These are phyloP conservation scores for Trichoderma polysporum DNA, from an alignment of 2,329 filamentous ascomycete genomes.

Conservation along the genomic window DNA sequence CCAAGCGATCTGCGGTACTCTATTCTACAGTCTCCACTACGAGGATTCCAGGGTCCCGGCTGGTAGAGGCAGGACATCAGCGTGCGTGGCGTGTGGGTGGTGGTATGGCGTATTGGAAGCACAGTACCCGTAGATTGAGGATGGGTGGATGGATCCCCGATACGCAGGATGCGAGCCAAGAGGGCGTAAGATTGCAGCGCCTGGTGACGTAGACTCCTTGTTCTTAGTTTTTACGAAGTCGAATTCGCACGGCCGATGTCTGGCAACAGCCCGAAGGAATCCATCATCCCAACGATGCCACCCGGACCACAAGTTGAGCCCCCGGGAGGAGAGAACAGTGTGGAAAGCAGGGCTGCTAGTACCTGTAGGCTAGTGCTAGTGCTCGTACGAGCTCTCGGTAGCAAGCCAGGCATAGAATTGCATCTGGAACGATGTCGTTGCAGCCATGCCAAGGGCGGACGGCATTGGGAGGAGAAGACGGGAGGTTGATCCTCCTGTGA, in stretches of 20 bases:
- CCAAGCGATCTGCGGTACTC: slow-evolving; percentile 20
- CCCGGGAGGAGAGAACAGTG: neutral
- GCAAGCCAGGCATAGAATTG: neutral
- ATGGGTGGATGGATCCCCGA: neutral
- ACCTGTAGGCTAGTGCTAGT: neutral
- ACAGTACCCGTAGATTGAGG: no score
- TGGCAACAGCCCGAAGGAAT: neutral
- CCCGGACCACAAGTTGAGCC: neutral
- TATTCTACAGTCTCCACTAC: slow-evolving; percentile 1
- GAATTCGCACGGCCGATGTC: neutral
- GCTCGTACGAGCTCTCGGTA: neutral
- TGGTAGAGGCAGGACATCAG: neutral
- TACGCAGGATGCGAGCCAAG: neutral
- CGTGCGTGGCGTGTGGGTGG: neutral
- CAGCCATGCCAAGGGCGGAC: neutral
- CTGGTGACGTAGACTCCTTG: neutral
- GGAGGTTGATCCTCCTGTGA: neutral
- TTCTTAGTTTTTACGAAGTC: neutral
- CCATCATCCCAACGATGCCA: neutral
- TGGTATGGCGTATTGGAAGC: neutral
- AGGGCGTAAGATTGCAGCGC: neutral
- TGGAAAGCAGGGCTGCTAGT: neutral
- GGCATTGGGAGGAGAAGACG: neutral
- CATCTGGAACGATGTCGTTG: neutral
- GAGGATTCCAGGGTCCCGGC: slow-evolving; percentile 6